Percentiles rank a stretch among this genome's conserved stretches.
phyloP scores from a whole-genome alignment of 352 stramenopile genomes.

The Globisporangium lucens region DNA sequence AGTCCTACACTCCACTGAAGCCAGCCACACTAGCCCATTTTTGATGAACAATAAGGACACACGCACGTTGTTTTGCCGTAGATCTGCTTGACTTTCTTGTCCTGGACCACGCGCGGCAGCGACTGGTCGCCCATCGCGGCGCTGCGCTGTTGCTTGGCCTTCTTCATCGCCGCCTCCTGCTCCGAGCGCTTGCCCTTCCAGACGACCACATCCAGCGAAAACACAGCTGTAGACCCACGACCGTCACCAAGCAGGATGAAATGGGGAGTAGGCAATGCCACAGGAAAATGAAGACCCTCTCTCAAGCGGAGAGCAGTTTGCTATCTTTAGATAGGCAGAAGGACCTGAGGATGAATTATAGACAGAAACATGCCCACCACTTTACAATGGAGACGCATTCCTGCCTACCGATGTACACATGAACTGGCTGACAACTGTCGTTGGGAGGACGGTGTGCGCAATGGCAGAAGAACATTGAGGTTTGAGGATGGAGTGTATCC shows the following conservation, averaged over 20 bases:
- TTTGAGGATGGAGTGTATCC: too few species aligned
- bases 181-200: constrained; percentile 42
- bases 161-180: constrained; percentile 27
- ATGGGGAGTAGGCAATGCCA: background rate
- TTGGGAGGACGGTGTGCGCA: too few species aligned
- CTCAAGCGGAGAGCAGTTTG: background rate
- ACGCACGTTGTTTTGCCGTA: constrained; percentile 62
- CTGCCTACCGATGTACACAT: background rate
- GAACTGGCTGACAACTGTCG: too few species aligned
- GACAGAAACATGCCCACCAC: background rate
- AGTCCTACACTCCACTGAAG: background rate
- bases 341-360: too few species aligned
- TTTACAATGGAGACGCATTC: background rate
- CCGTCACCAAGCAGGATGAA: background rate
- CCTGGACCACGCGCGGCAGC: constrained; percentile 26
- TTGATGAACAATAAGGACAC: background rate
- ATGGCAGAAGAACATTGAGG: too few species aligned
- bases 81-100: constrained; percentile 39
- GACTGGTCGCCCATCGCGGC: background rate
- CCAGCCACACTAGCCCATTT: background rate
- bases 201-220: constrained; percentile 53
- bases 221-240: constrained; percentile 25
- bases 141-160: constrained; percentile 25
- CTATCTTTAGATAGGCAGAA: too few species aligned
- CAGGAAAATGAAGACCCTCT: background rate